A percentile compares a stretch with the other conserved stretches of the same genome.
phyloP scores from a whole-genome alignment of 2,329 filamentous ascomycete genomes.

The Magnaporthiopsis incrustans region DNA sequence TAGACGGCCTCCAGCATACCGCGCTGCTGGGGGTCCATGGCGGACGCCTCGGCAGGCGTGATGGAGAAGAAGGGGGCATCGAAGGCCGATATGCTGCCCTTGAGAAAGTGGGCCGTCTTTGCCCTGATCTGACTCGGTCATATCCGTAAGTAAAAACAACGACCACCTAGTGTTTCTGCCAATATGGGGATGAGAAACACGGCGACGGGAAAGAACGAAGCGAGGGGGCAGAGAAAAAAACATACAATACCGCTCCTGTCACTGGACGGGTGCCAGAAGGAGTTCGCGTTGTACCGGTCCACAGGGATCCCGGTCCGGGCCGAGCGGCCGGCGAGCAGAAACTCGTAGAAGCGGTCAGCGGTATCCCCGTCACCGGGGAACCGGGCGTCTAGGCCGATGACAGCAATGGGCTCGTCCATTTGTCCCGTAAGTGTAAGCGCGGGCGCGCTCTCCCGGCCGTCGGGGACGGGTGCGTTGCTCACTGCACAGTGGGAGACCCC shows the following conservation, averaged over 20 bases:
- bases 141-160: not conserved
- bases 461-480: not conserved
- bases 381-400: conserved; percentile 19
- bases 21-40: conserved; percentile 59
- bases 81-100: conserved; percentile 27
- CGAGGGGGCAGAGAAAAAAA: not conserved
- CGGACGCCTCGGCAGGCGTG: conserved; percentile 56
- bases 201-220: not conserved
- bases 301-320: conserved; percentile 18
- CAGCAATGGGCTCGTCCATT: conserved; percentile 17
- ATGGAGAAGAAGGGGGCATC: conserved; percentile 63
- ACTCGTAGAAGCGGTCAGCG: conserved; percentile 20
- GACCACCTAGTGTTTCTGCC: too few relatives aligned
- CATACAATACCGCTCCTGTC: conserved; percentile 19
- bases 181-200: not conserved
- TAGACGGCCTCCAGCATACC: conserved; percentile 55
- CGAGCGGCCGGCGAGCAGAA: conserved; percentile 20
- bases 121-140: conserved; percentile 2
- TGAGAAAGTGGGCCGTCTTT: conserved; percentile 8
- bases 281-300: conserved; percentile 22
- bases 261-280: conserved; percentile 22
- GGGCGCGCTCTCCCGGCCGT: not conserved
- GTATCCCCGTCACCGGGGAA: conserved; percentile 20
- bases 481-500: not conserved
- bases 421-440: not conserved